Percentiles rank a stretch among this genome's conserved stretches.
These are phyloP conservation scores for Dendrobium huoshanense DNA, from an alignment of 106 monocot genomes.

Conservation along the genomic window DNA sequence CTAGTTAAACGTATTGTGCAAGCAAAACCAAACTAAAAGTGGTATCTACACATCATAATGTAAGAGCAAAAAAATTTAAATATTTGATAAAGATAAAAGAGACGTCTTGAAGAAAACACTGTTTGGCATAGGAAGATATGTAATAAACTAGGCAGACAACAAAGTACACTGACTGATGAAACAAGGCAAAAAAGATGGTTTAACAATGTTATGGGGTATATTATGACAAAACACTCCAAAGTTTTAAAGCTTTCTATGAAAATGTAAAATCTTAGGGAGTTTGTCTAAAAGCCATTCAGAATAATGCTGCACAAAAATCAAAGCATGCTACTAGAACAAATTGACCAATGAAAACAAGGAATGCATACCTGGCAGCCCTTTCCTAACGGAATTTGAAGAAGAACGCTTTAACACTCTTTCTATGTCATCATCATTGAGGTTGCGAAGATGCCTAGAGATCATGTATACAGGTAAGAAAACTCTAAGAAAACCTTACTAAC, in stretches of 20 bases:
- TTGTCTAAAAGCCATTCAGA: neutral
- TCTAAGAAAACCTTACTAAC: neutral
- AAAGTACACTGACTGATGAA: neutral
- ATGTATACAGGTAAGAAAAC: neutral
- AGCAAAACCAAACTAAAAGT: too few relatives aligned
- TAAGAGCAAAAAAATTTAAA: too few relatives aligned
- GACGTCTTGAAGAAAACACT: neutral
- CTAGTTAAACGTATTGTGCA: too few relatives aligned
- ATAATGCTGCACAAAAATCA: constrained; percentile 3
- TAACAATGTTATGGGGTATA: neutral
- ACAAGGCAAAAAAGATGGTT: neutral
- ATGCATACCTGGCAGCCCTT: constrained; percentile 73
- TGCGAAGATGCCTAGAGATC: constrained; percentile 59
- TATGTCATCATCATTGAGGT: constrained; percentile 62
- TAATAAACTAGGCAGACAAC: neutral
- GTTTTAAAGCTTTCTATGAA: too few relatives aligned
- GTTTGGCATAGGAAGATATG: neutral
- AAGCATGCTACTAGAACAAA: neutral
- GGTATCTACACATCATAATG: too few relatives aligned
- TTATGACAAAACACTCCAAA: too few relatives aligned
- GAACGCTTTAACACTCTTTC: constrained; percentile 48
- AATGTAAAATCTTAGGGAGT: neutral
- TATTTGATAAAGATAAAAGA: neutral
- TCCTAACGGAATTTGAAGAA: constrained; percentile 28
- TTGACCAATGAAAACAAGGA: neutral